Conservation (phyloP, 306 rosid genomes). For the Aeschynomene evenia region DNA sequence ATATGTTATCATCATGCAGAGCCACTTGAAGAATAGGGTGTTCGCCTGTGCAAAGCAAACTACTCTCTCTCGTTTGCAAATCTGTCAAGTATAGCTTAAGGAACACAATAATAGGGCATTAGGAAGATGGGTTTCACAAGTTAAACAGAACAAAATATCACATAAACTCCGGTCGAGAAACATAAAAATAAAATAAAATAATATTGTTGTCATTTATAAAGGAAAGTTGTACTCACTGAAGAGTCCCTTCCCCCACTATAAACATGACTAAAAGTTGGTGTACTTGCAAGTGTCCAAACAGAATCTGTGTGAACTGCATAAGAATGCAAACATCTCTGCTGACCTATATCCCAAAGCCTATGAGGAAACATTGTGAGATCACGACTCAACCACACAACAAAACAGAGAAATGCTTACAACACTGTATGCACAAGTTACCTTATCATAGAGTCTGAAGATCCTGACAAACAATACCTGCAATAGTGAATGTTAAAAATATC, state of each 20-base stretch:
- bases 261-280: constrained; percentile 92
- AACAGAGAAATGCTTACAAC: constrained; percentile 20
- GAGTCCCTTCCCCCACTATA: constrained; percentile 98
- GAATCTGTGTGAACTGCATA: constrained; percentile 99
- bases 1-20: constrained; percentile 71
- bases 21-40: constrained; percentile 87
- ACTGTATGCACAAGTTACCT: constrained; percentile 49
- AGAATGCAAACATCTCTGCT: constrained; percentile 96
- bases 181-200: neutral
- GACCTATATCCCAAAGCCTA: constrained; percentile 99
- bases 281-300: constrained; percentile 99
- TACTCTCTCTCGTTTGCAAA: constrained; percentile 96
- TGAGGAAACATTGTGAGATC: constrained; percentile 32
- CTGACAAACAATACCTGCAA: constrained; percentile 90
- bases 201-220: constrained; percentile 16
- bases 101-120: constrained; percentile 51
- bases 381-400: constrained; percentile 19
- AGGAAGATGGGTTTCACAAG: constrained; percentile 37
- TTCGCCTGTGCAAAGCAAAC: constrained; percentile 87
- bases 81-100: constrained; percentile 92
- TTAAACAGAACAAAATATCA: constrained; percentile 24
- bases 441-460: constrained; percentile 99
- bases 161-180: neutral
- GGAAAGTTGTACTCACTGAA: constrained; percentile 72
- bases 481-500: constrained; percentile 26